phyloP scores from a whole-genome alignment of 495 filamentous ascomycete species.

The Penicillium goetzii region DNA sequence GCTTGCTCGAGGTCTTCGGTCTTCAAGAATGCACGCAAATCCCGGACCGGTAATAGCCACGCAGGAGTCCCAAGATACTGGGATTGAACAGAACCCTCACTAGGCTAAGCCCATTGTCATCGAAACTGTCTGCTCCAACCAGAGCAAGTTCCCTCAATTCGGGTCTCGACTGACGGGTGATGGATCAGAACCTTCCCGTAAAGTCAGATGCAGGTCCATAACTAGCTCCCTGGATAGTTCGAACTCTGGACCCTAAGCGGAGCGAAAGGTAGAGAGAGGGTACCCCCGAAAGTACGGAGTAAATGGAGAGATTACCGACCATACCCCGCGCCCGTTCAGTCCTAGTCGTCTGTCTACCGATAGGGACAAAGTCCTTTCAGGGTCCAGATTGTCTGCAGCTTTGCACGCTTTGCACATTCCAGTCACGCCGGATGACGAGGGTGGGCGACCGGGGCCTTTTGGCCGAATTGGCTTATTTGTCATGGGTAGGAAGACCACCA shows the following conservation, averaged over 20 bases:
- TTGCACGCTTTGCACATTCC: slow-evolving; percentile 25
- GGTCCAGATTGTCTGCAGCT: neutral
- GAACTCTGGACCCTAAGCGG: neutral
- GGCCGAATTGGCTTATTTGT: slow-evolving; percentile 15
- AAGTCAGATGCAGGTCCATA: slow-evolving; percentile 25
- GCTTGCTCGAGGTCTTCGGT: slow-evolving; percentile 10
- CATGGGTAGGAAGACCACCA: neutral
- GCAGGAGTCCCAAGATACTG: slow-evolving; percentile 10
- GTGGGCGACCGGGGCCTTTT: neutral
- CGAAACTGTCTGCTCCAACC: slow-evolving; percentile 10
- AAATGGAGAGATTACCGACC: neutral
- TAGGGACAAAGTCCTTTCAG: neutral
- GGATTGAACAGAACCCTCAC: neutral
- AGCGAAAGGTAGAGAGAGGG: neutral
- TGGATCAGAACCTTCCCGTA: slow-evolving; percentile 37
- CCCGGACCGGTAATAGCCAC: slow-evolving; percentile 19
- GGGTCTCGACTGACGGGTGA: slow-evolving; percentile 40
- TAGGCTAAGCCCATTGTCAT: neutral
- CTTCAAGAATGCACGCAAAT: slow-evolving; percentile 20
- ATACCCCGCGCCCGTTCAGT: neutral
- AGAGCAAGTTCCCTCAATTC: slow-evolving; percentile 18
- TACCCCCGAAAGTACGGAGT: neutral
- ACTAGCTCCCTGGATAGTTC: slow-evolving; percentile 14
- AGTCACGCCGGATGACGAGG: slow-evolving; percentile 24
- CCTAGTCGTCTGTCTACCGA: neutral